Percentiles rank a stretch among this genome's conserved stretches.
phyloP scores from a whole-genome alignment of 805 yeast genomes.

The Suhomyces tanzawaensis region DNA sequence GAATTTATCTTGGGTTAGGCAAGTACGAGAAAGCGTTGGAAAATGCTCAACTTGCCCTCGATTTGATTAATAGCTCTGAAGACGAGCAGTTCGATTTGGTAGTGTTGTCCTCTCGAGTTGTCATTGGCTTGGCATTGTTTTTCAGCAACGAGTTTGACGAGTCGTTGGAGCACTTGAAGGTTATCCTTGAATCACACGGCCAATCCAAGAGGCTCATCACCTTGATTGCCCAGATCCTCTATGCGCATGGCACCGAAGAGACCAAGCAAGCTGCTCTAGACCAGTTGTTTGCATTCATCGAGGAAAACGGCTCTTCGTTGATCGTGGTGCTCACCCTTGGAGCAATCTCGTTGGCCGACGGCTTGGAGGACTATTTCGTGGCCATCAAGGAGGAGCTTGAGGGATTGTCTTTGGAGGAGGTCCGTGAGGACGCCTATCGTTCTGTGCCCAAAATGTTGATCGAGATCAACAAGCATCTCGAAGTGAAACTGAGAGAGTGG shows the following conservation, averaged over 20 bases:
- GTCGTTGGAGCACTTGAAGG: constrained; percentile 65
- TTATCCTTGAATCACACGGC: constrained; percentile 51
- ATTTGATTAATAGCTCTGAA: constrained; percentile 42
- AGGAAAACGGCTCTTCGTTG: constrained; percentile 62
- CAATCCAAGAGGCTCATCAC: constrained; percentile 67
- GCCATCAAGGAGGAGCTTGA: constrained; percentile 68
- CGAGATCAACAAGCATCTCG: constrained; percentile 46
- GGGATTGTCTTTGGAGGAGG: constrained; percentile 44
- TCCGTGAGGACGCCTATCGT: constrained; percentile 49
- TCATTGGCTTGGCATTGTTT: constrained; percentile 69
- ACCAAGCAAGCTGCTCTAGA: constrained; percentile 82
- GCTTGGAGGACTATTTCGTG: constrained; percentile 55
- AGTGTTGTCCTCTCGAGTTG: constrained; percentile 59
- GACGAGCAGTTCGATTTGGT: constrained; percentile 23
- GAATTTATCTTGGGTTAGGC: constrained; percentile 62
- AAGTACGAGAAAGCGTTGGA: constrained; percentile 60
- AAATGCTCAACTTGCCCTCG: constrained; percentile 54
- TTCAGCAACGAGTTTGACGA: constrained; percentile 60
- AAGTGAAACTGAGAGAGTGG: constrained; percentile 42
- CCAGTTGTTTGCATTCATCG: constrained; percentile 68
- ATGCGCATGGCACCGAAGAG: constrained; percentile 72
- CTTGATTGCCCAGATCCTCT: constrained; percentile 73
- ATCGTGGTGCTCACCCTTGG: constrained; percentile 72
- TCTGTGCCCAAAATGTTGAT: constrained; percentile 59
- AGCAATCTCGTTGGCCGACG: constrained; percentile 69